Base-by-base conservation (phyloP, 2,329 filamentous ascomycete genomes). In the Fusarium staphyleae region DNA sequence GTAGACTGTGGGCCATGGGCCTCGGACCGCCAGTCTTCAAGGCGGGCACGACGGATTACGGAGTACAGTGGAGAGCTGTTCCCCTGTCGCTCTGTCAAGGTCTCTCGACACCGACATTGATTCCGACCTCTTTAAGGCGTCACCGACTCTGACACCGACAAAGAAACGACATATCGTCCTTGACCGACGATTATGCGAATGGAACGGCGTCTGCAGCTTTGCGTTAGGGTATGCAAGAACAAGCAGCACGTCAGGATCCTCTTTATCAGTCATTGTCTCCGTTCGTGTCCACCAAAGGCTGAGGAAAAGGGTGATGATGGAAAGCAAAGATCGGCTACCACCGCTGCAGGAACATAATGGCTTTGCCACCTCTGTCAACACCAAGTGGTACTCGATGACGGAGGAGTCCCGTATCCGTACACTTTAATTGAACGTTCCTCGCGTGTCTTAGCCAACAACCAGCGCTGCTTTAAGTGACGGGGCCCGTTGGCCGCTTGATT, bases 51-150 rank as follows among this genome's bases (percentile, higher is more conserved):
- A 60, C 52, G 54, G 52, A 52, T 61, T 55, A 53, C 49, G 50
- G 50, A 51, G 36, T 43, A 19, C 10, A 48, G 64, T 66, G 61
- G 64, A 65, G 55, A 62, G 52, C 26, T 22, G 45, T 60, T 49
- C 52, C 55, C 28, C 56, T 63, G 60, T 58, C 32, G 37, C 9
- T 52, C 48, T 33, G 50, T 42, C 57, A 55, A 57, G 49, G 46
- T 44, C 48, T 53, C 50, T 61, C 51, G 63, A 66, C 64, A 66
- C 64, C 63, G 63, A 66, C 63, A 53, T 60, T 61, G 63, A 60
- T 50, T 55, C 60, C 62, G 60, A 66, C 60, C 50, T 60, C 54
- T 62, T 46, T 48, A 56, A 29, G 19, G 51, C 42, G 63, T 57
- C 61, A 66, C 63, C 63, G 64, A 63, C 62, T 64, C 55, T 45